phyloP scores from a whole-genome alignment of 2,329 filamentous ascomycete genomes.

The Paecilomyces sp. region DNA sequence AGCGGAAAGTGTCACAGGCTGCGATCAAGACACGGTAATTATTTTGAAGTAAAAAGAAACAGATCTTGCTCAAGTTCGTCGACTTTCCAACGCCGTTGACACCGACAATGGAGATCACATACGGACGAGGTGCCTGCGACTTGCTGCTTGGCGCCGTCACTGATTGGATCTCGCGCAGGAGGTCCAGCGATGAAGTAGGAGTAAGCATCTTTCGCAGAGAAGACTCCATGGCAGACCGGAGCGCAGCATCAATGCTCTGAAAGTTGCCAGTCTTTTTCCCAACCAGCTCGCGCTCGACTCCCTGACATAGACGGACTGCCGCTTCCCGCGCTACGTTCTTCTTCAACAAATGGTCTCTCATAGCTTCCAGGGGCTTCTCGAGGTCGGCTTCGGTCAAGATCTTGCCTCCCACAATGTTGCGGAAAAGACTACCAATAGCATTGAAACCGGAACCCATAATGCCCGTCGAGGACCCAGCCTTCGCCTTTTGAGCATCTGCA shows the following conservation, averaged over 20 bases:
- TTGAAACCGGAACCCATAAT: constrained; percentile 73
- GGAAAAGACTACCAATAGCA: constrained; percentile 80
- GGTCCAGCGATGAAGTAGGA: constrained; percentile 86
- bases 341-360: constrained; percentile 88
- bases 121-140: constrained; percentile 65
- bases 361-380: constrained; percentile 85
- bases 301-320: constrained; percentile 80
- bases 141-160: constrained; percentile 61
- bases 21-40: constrained; percentile 92
- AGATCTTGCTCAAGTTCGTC: constrained; percentile 95
- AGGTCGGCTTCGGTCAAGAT: constrained; percentile 82
- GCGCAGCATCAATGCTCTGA: constrained; percentile 76
- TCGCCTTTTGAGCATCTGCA: constrained; percentile 60
- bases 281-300: constrained; percentile 81
- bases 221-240: constrained; percentile 81
- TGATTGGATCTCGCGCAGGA: constrained; percentile 84
- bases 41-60: constrained; percentile 95
- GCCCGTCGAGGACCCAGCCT: constrained; percentile 46
- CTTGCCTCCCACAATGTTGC: constrained; percentile 93
- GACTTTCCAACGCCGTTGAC: constrained; percentile 98
- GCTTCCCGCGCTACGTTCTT: constrained; percentile 97
- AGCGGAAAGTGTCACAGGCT: constrained; percentile 94
- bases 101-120: constrained; percentile 96
- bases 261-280: constrained; percentile 90
- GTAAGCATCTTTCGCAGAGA: constrained; percentile 93